Conservation (phyloP, 2,329 filamentous ascomycete genomes). For the Fusarium globosum region DNA sequence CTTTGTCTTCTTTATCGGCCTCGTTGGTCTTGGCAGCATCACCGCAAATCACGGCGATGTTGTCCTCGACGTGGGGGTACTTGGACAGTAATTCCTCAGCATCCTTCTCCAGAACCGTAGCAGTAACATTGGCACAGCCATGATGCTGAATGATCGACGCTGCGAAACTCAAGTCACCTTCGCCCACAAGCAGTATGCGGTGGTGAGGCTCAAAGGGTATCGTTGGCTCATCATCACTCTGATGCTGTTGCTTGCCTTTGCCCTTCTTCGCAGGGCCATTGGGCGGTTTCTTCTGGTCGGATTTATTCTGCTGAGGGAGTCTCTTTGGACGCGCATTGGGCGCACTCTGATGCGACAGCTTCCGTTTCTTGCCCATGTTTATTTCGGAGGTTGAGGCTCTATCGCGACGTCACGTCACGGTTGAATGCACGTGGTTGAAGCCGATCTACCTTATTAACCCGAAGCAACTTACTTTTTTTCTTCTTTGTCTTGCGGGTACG, state of each 20-base stretch:
- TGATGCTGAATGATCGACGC: slow-evolving; percentile 74
- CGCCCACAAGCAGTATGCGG: slow-evolving; percentile 79
- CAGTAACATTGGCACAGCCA: slow-evolving; percentile 72
- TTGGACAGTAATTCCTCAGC: slow-evolving; percentile 72
- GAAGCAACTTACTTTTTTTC: slow-evolving; percentile 1
- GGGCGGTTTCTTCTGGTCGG: slow-evolving; percentile 34
- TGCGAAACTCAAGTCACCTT: slow-evolving; percentile 85
- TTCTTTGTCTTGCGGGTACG: slow-evolving; percentile 5
- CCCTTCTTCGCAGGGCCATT: slow-evolving; percentile 39
- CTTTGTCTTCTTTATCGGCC: slow-evolving; percentile 5
- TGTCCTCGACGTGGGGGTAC: slow-evolving; percentile 75
- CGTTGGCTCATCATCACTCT: slow-evolving; percentile 53
- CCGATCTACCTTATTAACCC: background rate
- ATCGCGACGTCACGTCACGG: slow-evolving; percentile 18
- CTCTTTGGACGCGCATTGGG: slow-evolving; percentile 35
- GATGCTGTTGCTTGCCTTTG: slow-evolving; percentile 43
- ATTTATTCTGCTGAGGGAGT: slow-evolving; percentile 29
- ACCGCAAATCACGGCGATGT: slow-evolving; percentile 63
- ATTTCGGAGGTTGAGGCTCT: slow-evolving; percentile 3
- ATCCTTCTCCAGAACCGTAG: slow-evolving; percentile 73
- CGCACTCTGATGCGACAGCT: slow-evolving; percentile 49
- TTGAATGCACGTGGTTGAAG: slow-evolving; percentile 15
- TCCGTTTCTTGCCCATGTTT: slow-evolving; percentile 57
- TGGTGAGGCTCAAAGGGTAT: slow-evolving; percentile 77
- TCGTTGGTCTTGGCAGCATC: slow-evolving; percentile 35